These are phyloP conservation scores for Suillus alpinus DNA, from an alignment of 768 basidiomycete genomes.

Conservation along the genomic window DNA sequence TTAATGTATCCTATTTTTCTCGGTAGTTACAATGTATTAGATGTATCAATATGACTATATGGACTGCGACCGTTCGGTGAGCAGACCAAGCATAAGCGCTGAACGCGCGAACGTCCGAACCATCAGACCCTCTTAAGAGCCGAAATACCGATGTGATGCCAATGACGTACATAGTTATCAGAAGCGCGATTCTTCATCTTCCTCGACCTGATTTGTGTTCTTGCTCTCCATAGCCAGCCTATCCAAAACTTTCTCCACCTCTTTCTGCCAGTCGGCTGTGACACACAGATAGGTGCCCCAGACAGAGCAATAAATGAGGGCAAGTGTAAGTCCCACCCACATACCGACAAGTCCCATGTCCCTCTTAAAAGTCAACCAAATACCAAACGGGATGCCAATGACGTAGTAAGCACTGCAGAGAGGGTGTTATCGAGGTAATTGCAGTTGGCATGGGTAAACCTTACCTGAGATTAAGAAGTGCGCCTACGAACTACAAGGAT, in stretches of 20 bases:
- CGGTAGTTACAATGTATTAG: no score
- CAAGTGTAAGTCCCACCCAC: conserved; percentile 79
- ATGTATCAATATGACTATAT: no score
- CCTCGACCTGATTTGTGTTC: not conserved
- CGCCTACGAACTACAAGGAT: conserved; percentile 56
- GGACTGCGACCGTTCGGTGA: not conserved
- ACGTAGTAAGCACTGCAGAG: conserved; percentile 67
- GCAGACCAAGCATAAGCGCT: not conserved
- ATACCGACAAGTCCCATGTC: conserved; percentile 71
- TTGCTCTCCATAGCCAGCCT: conserved; percentile 46
- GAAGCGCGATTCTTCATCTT: not conserved
- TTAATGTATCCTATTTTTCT: no score
- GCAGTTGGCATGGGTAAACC: not conserved
- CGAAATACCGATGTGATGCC: no score
- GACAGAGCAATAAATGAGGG: conserved; percentile 61
- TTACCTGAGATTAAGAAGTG: conserved; percentile 43
- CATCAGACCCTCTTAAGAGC: not conserved
- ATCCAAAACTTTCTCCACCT: conserved; percentile 26
- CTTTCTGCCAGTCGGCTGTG: conserved; percentile 70
- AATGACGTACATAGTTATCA: not conserved
- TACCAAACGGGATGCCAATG: conserved; percentile 78
- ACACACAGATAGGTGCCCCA: conserved; percentile 54
- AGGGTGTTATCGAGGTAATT: not conserved
- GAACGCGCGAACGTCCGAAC: not conserved
- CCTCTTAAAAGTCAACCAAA: conserved; percentile 79